These are phyloP conservation scores for Linum lewisii DNA, from an alignment of 345 rosid genomes.

Conservation along the genomic window DNA sequence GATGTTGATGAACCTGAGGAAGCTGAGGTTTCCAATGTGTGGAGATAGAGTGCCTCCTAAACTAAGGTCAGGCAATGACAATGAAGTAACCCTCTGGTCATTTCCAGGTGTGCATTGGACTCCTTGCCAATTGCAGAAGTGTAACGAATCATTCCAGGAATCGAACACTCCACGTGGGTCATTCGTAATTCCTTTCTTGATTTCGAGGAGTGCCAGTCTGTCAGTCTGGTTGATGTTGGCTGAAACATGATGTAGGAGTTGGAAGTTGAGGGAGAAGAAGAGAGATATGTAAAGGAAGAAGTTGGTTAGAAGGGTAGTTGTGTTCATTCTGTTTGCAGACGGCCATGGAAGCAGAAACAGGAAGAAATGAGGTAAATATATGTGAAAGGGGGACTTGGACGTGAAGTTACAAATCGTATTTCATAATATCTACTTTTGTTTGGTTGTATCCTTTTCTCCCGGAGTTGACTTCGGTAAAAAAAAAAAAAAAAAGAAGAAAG, in stretches of 20 bases:
- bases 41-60: slow-evolving; percentile 7
- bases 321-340: no score
- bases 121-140: slow-evolving; percentile 8
- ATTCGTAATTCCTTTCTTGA: background rate
- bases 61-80: slow-evolving; percentile 1
- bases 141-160: background rate
- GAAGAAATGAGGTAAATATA: no score
- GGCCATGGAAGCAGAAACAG: no score
- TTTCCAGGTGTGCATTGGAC: background rate
- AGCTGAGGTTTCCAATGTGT: slow-evolving; percentile 10
- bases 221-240: background rate
- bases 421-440: no score
- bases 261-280: no score
- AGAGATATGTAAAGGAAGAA: no score
- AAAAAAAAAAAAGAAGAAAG: no score
- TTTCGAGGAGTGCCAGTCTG: background rate
- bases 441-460: no score
- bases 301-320: no score
- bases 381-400: no score
- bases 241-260: background rate
- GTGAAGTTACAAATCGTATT: no score
- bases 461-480: no score
- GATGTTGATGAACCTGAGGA: slow-evolving; percentile 2
- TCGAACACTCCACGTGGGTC: background rate
- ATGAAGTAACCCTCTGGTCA: slow-evolving; percentile 2